A percentile compares a stretch with the other conserved stretches of the same genome.
phyloP scores from a whole-genome alignment of 768 basidiomycete species.

The Solioccasus polychromus region DNA sequence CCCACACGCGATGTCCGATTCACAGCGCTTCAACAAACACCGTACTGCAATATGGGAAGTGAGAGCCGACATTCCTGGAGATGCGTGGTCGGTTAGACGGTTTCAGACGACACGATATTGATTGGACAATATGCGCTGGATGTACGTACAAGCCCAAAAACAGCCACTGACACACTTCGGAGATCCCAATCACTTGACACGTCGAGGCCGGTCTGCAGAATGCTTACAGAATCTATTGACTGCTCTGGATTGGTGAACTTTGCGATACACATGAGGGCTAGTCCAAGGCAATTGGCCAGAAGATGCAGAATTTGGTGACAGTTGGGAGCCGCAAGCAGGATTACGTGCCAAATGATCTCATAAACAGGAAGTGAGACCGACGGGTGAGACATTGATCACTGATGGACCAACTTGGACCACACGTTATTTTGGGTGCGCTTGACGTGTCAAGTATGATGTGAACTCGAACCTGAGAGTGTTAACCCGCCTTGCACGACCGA shows the following conservation, averaged over 20 bases:
- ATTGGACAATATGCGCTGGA: slow-evolving; percentile 3
- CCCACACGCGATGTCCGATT: neutral
- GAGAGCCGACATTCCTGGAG: neutral
- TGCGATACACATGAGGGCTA: too few species aligned
- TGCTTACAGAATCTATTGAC: too few species aligned
- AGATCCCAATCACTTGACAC: too few species aligned
- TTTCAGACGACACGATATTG: neutral
- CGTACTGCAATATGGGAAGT: neutral
- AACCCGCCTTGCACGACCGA: too few species aligned
- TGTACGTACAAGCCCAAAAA: neutral
- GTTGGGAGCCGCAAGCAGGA: neutral
- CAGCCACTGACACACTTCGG: neutral
- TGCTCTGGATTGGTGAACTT: too few species aligned
- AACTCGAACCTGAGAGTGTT: too few species aligned
- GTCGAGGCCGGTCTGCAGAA: too few species aligned
- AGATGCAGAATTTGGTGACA: neutral
- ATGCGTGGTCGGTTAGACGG: slow-evolving; percentile 1
- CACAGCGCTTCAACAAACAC: neutral
- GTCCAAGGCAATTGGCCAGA: neutral
- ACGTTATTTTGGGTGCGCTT: too few species aligned
- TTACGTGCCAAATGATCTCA: neutral
- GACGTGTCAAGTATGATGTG: too few species aligned
- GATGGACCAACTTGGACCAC: neutral
- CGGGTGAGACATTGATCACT: neutral
- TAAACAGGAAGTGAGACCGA: too few species aligned